phyloP scores from a whole-genome alignment of 2,329 filamentous ascomycete genomes.

The Fusarium brachygibbosum region DNA sequence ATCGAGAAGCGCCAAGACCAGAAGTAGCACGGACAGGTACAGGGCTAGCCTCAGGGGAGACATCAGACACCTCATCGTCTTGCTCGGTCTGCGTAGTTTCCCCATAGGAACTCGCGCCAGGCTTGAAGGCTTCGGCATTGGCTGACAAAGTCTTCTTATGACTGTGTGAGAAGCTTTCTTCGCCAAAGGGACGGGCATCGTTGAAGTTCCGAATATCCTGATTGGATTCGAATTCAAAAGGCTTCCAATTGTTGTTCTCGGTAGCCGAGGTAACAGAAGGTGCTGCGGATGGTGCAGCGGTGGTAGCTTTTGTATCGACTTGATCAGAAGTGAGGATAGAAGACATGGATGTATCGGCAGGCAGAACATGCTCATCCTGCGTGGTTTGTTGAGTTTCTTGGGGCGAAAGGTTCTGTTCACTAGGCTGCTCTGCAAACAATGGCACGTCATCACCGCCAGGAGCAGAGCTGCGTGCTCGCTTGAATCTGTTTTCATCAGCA shows the following conservation, averaged over 20 bases:
- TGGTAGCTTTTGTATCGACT: conserved; percentile 66
- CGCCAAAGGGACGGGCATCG: conserved; percentile 64
- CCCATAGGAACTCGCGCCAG: conserved; percentile 55
- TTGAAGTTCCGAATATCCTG: conserved; percentile 65
- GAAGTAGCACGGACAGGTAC: conserved; percentile 39
- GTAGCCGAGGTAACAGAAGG: conserved; percentile 67
- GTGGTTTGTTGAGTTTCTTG: conserved; percentile 34
- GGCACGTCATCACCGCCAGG: conserved; percentile 80
- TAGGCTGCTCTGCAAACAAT: conserved; percentile 74
- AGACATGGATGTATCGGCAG: conserved; percentile 66
- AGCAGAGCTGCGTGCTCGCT: conserved; percentile 76
- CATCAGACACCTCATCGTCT: conserved; percentile 42
- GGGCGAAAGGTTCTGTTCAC: conserved; percentile 26
- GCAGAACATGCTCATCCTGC: conserved; percentile 56
- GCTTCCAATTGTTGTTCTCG: conserved; percentile 62
- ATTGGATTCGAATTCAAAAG: conserved; percentile 71
- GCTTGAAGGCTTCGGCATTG: conserved; percentile 76
- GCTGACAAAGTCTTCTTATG: conserved; percentile 72
- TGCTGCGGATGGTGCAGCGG: conserved; percentile 65
- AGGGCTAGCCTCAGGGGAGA: conserved; percentile 41
- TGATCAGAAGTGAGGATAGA: conserved; percentile 67
- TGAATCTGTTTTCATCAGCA: conserved; percentile 76
- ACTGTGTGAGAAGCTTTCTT: conserved; percentile 59
- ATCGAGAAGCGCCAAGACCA: conserved; percentile 41
- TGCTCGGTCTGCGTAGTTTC: conserved; percentile 41